These are phyloP conservation scores for Crithidia acanthocephali DNA, from an alignment of 208 protist genomes.

Conservation along the genomic window DNA sequence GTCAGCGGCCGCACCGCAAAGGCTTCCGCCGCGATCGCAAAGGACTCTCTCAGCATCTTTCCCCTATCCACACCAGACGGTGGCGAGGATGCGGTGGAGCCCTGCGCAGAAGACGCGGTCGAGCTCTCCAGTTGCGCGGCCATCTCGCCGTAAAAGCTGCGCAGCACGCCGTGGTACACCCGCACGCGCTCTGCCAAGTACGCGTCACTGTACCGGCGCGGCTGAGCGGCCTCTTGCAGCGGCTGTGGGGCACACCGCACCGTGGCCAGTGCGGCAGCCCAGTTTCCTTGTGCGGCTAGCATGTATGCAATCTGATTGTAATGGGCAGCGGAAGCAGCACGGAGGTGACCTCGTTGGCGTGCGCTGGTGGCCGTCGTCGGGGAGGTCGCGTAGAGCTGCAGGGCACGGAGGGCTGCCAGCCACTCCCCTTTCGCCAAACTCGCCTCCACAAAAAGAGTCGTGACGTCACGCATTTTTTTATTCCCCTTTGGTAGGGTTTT, in stretches of 20 bases:
- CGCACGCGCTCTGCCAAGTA: constrained; percentile 24
- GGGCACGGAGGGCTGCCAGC: constrained; percentile 24
- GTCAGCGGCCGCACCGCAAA: background rate
- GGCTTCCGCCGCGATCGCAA: constrained; percentile 3
- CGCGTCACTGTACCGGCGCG: constrained; percentile 1
- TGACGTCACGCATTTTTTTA: constrained; percentile 26
- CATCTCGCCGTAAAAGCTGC: constrained; percentile 6
- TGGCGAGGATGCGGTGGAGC: background rate
- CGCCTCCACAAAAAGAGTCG: constrained; percentile 33
- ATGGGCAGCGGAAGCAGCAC: background rate
- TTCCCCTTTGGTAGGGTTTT: too few species aligned
- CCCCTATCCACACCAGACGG: background rate
- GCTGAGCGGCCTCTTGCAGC: background rate
- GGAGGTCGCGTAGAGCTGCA: constrained; percentile 7
- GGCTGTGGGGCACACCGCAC: constrained; percentile 19
- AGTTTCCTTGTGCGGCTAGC: constrained; percentile 8
- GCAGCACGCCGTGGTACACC: constrained; percentile 26
- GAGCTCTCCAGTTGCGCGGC: background rate
- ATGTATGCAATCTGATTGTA: constrained; percentile 10
- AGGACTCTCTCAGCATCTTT: background rate
- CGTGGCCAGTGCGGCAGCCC: constrained; percentile 16
- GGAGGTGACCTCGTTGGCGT: background rate
- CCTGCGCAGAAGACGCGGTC: background rate
- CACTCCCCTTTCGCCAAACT: constrained; percentile 36
- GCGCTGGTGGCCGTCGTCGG: background rate